Base-by-base conservation (phyloP, 768 basidiomycete genomes). In the Trametopsis cervina region DNA sequence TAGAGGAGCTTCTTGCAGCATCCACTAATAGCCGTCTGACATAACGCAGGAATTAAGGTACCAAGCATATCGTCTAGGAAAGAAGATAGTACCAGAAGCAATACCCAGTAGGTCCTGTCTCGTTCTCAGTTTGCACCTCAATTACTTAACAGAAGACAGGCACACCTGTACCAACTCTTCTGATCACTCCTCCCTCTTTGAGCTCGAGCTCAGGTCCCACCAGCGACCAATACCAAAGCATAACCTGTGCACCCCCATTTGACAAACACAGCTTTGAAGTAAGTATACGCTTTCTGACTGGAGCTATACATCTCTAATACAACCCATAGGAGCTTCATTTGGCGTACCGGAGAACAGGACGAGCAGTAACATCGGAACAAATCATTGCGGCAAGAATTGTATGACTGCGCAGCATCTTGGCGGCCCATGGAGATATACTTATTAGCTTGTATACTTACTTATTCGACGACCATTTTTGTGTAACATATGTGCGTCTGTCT, bases 291-390 rank as follows among this genome's bases (percentile, higher is more conserved):
- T 60, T 20, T 36, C 50, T 0, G 49, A 39, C 12, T 52, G 51
- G 33, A 60, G 21, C 4, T 21, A 18, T 13, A 9, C n/a, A 18
- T 35, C 27, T 38, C 42, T 11, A 11, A 22, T 20, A 51, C 37
- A n/a, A 9, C 26, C 18, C 36, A 17, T 51, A 80, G 78, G 78
- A 80, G 63, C 69, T 78, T 35, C 76, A 76, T 39, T 54, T 78
- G 40, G 75, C 76, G 0, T 72, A 53, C 47, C 50, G 68, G 26
- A 59, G 65, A n/a, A 62, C 65, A 35, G 66, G 71, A 0, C 70
- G 71, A 33, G 73, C 76, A 51, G 65, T 76, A 42, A 69, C 66
- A 3, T 78, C 77, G 2, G 56, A 61, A 4, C 69, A 72, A 41
- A 61, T 63, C 29, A 37, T 48, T 17, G 52, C 53, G 4, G 52